Percentiles rank a stretch among this genome's conserved stretches.
Conservation (phyloP, 2,329 filamentous ascomycete genomes). For the Fusarium sp. region DNA sequence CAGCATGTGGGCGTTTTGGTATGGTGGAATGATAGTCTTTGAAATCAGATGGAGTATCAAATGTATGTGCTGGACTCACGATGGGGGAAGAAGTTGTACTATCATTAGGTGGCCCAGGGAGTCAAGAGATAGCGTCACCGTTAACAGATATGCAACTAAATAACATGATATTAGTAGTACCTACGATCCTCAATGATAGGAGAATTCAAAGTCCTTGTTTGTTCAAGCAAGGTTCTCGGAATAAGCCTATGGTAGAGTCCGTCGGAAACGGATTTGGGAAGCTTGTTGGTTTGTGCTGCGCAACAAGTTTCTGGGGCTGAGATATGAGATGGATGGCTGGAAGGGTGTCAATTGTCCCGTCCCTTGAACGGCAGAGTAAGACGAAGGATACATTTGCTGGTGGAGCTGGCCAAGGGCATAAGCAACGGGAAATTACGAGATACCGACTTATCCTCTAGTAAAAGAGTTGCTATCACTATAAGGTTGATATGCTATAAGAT, state of each 20-base stretch:
- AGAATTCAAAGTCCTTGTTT: not conserved
- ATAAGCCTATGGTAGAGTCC: not conserved
- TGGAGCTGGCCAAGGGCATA: not conserved
- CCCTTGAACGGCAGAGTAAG: constrained; percentile 1
- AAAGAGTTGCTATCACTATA: not conserved
- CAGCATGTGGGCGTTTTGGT: not conserved
- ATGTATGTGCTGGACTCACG: not conserved
- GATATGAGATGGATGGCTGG: not conserved
- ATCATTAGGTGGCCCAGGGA: not conserved
- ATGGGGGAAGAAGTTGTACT: not conserved
- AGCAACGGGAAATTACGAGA: not conserved
- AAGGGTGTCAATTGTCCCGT: not conserved
- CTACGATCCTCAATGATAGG: not conserved
- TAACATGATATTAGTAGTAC: not conserved
- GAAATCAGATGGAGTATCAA: not conserved
- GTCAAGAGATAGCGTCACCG: not conserved
- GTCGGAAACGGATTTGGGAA: not conserved
- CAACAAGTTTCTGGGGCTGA: constrained; percentile 1
- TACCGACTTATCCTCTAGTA: not conserved
- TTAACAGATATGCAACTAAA: not conserved
- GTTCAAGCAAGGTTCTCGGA: not conserved
- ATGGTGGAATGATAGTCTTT: not conserved
- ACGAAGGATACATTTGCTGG: not conserved
- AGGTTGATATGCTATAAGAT: not conserved
- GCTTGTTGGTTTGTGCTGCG: constrained; percentile 2